Evolutionary conservation across 345 rosid species (phyloP).

Genomic region (Reutealis trisperma): DNA sequence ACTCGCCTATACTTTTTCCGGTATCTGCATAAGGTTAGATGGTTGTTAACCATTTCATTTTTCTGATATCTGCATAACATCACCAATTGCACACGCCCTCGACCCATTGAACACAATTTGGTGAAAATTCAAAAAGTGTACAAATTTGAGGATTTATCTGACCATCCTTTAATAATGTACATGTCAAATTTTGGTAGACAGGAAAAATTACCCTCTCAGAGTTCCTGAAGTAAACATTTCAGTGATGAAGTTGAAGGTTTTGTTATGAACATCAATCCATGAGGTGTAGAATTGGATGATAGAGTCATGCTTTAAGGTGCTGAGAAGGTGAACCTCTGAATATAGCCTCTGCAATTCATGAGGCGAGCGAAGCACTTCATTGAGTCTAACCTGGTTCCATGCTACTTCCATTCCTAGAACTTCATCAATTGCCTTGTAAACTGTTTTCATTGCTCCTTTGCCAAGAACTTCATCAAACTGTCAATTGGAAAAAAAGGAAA

Average conservation of each 20-base stretch:
- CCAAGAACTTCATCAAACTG: constrained; percentile 74
- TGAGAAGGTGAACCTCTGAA: constrained; percentile 88
- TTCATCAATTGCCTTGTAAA: constrained; percentile 80
- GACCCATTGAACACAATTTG: background rate
- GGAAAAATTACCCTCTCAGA: constrained; percentile 56
- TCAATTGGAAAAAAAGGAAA: background rate
- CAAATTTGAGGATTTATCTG: background rate
- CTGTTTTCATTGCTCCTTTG: constrained; percentile 84
- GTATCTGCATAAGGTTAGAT: constrained; percentile 14
- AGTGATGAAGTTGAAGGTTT: constrained; percentile 81
- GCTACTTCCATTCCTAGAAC: constrained; percentile 78
- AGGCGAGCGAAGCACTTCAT: constrained; percentile 57
- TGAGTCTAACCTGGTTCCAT: constrained; percentile 73
- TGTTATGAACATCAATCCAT: constrained; percentile 60
- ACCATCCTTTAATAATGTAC: too few species aligned
- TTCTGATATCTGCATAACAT: too few species aligned
- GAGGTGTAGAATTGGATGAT: constrained; percentile 73
- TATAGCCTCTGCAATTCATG: constrained; percentile 72
- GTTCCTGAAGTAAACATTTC: constrained; percentile 88
- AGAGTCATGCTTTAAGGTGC: constrained; percentile 64
- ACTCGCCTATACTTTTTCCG: constrained; percentile 27
- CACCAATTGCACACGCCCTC: too few species aligned
- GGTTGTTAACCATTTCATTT: background rate
- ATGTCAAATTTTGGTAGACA: background rate
- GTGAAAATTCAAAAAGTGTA: too few species aligned